phyloP scores from a whole-genome alignment of 768 basidiomycete genomes.

The Lactarius sp. region DNA sequence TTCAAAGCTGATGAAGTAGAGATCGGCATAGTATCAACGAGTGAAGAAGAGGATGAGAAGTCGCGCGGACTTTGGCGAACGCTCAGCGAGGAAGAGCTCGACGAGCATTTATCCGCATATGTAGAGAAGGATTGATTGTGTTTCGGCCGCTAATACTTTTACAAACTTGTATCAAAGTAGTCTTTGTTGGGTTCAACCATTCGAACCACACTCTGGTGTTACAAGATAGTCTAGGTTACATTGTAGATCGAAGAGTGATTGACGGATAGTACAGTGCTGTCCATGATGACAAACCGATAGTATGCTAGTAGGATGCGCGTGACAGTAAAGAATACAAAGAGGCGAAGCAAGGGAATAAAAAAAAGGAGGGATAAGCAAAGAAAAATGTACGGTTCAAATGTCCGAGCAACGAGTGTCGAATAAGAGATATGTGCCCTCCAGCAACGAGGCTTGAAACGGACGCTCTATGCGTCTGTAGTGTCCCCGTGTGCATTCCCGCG shows the following conservation, averaged over 20 bases:
- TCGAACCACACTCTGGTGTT: neutral
- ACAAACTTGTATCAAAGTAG: neutral
- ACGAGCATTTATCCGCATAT: constrained; percentile 75
- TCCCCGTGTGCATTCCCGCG: constrained; percentile 27
- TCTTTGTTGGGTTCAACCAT: neutral
- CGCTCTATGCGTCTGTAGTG: neutral
- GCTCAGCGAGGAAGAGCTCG: constrained; percentile 72
- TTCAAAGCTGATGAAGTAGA: constrained; percentile 96
- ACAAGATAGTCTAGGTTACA: constrained; percentile 13
- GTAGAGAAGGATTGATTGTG: constrained; percentile 76
- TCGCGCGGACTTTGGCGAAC: constrained; percentile 74
- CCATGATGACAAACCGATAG: constrained; percentile 20
- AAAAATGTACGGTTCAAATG: constrained; percentile 9
- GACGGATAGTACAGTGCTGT: constrained; percentile 18
- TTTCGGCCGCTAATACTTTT: neutral
- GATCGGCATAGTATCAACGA: constrained; percentile 84
- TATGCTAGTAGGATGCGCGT: constrained; percentile 24
- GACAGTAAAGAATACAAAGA: constrained; percentile 13
- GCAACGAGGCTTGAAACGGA: constrained; percentile 6
- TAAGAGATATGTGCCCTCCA: constrained; percentile 18
- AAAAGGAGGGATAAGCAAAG: constrained; percentile 10
- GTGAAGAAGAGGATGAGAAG: constrained; percentile 67
- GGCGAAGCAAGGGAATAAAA: neutral
- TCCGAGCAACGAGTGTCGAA: constrained; percentile 20
- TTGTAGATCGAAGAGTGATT: neutral